A percentile compares a stretch with the other conserved stretches of the same genome.
Evolutionary conservation across 768 basidiomycete species (phyloP).

Genomic region (Leccinum subtestaceum): DNA sequence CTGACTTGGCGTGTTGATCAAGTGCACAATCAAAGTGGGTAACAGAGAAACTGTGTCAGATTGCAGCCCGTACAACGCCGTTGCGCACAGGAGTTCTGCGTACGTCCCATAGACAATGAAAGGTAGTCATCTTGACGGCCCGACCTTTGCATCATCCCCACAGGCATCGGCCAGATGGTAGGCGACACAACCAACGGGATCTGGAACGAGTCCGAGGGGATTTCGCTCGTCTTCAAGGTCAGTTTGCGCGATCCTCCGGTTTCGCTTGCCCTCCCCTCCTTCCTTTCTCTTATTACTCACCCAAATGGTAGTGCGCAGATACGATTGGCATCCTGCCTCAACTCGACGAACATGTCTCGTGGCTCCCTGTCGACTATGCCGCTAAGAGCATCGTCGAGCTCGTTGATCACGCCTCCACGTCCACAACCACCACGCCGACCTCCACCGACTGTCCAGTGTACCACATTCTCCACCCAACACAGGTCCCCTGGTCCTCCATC

Average conservation of each 20-base stretch:
- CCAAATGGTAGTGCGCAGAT: conserved; percentile 35
- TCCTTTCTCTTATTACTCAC: neutral
- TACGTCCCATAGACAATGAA: conserved; percentile 5
- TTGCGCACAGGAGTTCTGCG: conserved; percentile 21
- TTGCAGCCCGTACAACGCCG: conserved; percentile 33
- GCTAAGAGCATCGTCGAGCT: conserved; percentile 45
- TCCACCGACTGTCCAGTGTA: neutral
- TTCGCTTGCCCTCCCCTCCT: neutral
- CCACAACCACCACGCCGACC: conserved; percentile 2
- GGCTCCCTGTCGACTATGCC: conserved; percentile 55
- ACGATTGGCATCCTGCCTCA: conserved; percentile 37
- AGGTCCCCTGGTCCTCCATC: conserved; percentile 37
- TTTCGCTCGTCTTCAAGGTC: conserved; percentile 32
- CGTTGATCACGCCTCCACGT: conserved; percentile 23
- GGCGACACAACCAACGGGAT: conserved; percentile 48
- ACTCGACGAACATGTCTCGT: conserved; percentile 35
- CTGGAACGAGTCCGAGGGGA: conserved; percentile 51
- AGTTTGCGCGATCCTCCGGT: neutral
- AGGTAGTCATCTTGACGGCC: neutral
- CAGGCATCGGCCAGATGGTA: conserved; percentile 56
- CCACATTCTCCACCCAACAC: too few species aligned
- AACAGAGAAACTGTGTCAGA: conserved; percentile 48
- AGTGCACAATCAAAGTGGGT: conserved; percentile 48
- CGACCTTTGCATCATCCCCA: neutral
- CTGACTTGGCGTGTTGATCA: neutral